These are phyloP conservation scores for Leccinum pallidistipes DNA, from an alignment of 1,284 basidiomycete genomes.

Conservation along the genomic window DNA sequence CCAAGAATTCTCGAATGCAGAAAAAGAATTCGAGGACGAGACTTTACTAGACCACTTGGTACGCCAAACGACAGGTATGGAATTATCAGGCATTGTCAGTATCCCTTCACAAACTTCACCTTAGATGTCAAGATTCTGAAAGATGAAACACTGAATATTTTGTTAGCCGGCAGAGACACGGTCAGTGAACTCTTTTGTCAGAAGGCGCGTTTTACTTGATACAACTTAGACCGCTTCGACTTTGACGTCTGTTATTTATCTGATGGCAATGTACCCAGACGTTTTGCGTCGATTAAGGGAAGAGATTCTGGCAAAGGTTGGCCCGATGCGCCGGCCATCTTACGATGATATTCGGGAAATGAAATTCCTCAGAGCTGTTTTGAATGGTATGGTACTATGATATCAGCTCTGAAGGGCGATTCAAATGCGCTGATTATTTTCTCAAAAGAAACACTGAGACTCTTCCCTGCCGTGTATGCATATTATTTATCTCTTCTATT, in stretches of 20 bases:
- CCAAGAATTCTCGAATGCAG: conserved; percentile 15
- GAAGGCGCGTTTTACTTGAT: conserved; percentile 16
- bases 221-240: conserved; percentile 47
- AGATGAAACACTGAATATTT: conserved; percentile 44
- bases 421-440: neutral
- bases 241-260: conserved; percentile 54
- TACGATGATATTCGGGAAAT: conserved; percentile 56
- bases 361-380: conserved; percentile 58
- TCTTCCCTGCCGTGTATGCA: conserved; percentile 58
- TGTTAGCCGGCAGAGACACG: conserved; percentile 46
- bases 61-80: conserved; percentile 47
- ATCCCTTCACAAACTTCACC: conserved; percentile 32
- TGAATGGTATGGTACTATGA: conserved; percentile 48
- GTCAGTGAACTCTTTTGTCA: conserved; percentile 23
- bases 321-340: conserved; percentile 44
- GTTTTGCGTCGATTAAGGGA: conserved; percentile 48
- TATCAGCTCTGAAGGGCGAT: neutral
- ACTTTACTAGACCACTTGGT: conserved; percentile 54
- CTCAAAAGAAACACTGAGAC: conserved; percentile 51
- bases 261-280: conserved; percentile 51
- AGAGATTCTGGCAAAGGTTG: conserved; percentile 54
- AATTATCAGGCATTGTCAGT: conserved; percentile 1
- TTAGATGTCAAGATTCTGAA: conserved; percentile 37
- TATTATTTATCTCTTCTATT: neutral
- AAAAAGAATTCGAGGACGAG: conserved; percentile 36